A percentile compares a stretch with the other conserved stretches of the same genome.
Evolutionary conservation across 2,329 filamentous ascomycete genomes (phyloP).

Genomic region (Alternaria consortialis): DNA sequence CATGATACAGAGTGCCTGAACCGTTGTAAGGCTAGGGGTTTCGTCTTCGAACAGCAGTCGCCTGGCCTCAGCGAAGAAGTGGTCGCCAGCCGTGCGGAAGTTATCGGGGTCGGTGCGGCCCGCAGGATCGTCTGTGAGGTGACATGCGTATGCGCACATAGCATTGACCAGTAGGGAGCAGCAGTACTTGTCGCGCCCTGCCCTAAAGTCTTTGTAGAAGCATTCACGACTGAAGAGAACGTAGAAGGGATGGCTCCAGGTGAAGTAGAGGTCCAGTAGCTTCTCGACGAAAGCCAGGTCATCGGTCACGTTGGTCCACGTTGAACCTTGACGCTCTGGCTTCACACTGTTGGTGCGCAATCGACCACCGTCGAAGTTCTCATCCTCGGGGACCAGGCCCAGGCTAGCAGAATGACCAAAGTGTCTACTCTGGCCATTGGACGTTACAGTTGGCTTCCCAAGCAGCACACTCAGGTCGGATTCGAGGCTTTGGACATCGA

Average conservation of each 20-base stretch:
- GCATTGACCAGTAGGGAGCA: slow-evolving; percentile 73
- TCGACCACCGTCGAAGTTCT: slow-evolving; percentile 38
- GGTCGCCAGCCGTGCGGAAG: slow-evolving; percentile 72
- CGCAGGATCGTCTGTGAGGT: slow-evolving; percentile 71
- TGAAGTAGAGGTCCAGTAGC: slow-evolving; percentile 72
- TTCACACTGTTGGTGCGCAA: slow-evolving; percentile 22
- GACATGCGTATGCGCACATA: slow-evolving; percentile 71
- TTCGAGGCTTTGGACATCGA: slow-evolving; percentile 43
- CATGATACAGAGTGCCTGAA: slow-evolving; percentile 80
- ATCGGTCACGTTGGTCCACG: slow-evolving; percentile 69
- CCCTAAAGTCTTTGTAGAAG: slow-evolving; percentile 71
- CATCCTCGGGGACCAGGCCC: slow-evolving; percentile 48
- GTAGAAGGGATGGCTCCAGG: slow-evolving; percentile 79
- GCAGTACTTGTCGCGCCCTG: slow-evolving; percentile 70
- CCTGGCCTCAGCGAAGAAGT: slow-evolving; percentile 76
- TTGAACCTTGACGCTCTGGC: slow-evolving; percentile 32
- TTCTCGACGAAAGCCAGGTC: slow-evolving; percentile 69
- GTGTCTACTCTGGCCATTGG: slow-evolving; percentile 46
- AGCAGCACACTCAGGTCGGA: slow-evolving; percentile 49
- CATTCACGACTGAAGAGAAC: slow-evolving; percentile 76
- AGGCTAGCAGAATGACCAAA: slow-evolving; percentile 52
- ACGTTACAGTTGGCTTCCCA: slow-evolving; percentile 47
- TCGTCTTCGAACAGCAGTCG: slow-evolving; percentile 67
- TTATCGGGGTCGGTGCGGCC: slow-evolving; percentile 70
- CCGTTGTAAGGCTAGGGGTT: slow-evolving; percentile 72